Base-by-base conservation (phyloP, 139 green algal genomes). In the Zygnema cylindricum region DNA sequence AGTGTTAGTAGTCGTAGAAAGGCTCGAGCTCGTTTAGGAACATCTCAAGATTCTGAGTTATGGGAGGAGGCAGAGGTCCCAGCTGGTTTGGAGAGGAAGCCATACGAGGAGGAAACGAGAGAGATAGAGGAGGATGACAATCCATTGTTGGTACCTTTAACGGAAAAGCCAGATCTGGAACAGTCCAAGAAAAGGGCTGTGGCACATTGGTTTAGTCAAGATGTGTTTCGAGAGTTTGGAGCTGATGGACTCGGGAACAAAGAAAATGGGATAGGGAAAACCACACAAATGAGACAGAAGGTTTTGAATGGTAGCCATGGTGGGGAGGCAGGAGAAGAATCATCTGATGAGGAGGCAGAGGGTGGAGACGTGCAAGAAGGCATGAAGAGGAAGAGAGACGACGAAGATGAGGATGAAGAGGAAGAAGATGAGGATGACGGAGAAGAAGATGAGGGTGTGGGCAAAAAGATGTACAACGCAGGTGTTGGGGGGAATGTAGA, bases 171-270 rank as follows among this genome's bases (percentile, higher is more conserved):
- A 1, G 69, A 42, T 55, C 86, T 76, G 71, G 77, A 41, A 25
- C 43, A 41, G 7, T 0, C 16, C 35, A 54, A 57, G 33, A 89
- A 93, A 84, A 11, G 83, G 42, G 57, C 57, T 23, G 57, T n/a
- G 33, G 78, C 84, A 30, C 35, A 71, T 43, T 94, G 92, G 92
- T 94, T 94, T 71, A 86, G 63, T 32, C 92, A 94, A 88, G 88
- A 93, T 63, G 33, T 94, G 11, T 94, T 94, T 30, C 57, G 77
- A 55, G 79, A 82, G 16, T 39, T 91, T 43, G 82, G 11, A 55
- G 85, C 39, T 16, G 82, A 77, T 21, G 81, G 2, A 40, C 55
- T 42, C 23, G 40, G 69, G 3, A 2, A 7, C 2, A 54, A 38
- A 25, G 77, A 40, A 11, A 85, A 54, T 39, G 71, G 71, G 39